Conservation (phyloP, 2,329 filamentous ascomycete species). For the Trichoderma atrobrunneum region DNA sequence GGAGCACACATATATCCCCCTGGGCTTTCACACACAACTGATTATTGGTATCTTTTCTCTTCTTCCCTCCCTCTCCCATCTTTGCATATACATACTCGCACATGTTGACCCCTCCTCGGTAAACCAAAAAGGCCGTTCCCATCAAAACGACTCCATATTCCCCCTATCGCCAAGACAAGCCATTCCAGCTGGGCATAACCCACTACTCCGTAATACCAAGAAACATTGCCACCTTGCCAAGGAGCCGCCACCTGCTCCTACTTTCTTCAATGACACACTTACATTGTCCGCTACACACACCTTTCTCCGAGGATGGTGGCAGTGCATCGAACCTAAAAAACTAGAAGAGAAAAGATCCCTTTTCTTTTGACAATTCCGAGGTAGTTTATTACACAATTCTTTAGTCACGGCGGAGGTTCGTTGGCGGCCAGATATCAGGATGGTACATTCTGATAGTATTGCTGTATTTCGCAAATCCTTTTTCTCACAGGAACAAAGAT, state of each 20-base stretch:
- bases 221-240: conserved; percentile 3
- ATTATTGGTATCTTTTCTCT: background rate
- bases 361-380: background rate
- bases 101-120: background rate
- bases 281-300: background rate
- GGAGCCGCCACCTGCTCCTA: background rate
- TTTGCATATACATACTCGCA: background rate
- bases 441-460: background rate
- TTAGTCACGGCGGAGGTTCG: background rate
- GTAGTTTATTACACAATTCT: background rate
- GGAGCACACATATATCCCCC: too few relatives aligned
- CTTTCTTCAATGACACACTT: background rate
- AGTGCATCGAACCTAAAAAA: background rate
- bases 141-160: background rate
- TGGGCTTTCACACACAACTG: background rate
- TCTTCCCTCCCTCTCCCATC: background rate
- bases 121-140: background rate
- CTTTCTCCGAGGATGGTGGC: background rate
- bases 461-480: background rate
- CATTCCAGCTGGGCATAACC: background rate
- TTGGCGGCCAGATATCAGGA: background rate
- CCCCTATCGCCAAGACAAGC: conserved; percentile 7
- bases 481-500: background rate
- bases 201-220: background rate
- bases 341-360: background rate